Percentiles rank a stretch among this genome's conserved stretches.
Conservation (phyloP, 176 grass and related monocot genomes). For the Tillandsia fasciculata region DNA sequence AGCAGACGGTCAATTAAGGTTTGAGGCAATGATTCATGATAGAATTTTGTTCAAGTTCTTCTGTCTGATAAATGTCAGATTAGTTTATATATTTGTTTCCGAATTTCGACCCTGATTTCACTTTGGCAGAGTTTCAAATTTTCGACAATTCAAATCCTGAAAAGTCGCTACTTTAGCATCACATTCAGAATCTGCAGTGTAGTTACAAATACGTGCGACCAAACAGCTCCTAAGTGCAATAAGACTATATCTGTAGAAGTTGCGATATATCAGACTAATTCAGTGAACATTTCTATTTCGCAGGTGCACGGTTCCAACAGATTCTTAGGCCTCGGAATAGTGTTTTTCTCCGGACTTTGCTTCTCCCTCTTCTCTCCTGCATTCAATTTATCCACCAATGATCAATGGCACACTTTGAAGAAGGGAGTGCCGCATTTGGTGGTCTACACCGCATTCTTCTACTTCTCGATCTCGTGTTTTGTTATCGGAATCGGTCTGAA, state of each 20-base stretch:
- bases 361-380: slow-evolving; percentile 96
- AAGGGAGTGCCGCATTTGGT: slow-evolving; percentile 65
- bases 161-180: too few species aligned
- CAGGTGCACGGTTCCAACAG: slow-evolving; percentile 42
- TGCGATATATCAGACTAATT: neutral
- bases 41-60: neutral
- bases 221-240: too few species aligned
- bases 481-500: slow-evolving; percentile 61
- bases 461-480: slow-evolving; percentile 92
- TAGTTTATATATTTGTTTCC: neutral
- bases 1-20: slow-evolving; percentile 88
- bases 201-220: too few species aligned
- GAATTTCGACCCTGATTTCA: too few species aligned
- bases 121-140: too few species aligned
- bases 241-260: too few species aligned
- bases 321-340: slow-evolving; percentile 67
- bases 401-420: slow-evolving; percentile 79
- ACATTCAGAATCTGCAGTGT: too few species aligned
- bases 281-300: neutral
- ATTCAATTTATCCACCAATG: slow-evolving; percentile 88
- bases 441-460: slow-evolving; percentile 98
- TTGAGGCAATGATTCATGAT: neutral
- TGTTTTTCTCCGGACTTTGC: slow-evolving; percentile 79
- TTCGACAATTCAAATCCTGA: too few species aligned
- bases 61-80: neutral